Evolutionary conservation across 768 basidiomycete genomes (phyloP).

Genomic region (Leccinum longicurvipes): DNA sequence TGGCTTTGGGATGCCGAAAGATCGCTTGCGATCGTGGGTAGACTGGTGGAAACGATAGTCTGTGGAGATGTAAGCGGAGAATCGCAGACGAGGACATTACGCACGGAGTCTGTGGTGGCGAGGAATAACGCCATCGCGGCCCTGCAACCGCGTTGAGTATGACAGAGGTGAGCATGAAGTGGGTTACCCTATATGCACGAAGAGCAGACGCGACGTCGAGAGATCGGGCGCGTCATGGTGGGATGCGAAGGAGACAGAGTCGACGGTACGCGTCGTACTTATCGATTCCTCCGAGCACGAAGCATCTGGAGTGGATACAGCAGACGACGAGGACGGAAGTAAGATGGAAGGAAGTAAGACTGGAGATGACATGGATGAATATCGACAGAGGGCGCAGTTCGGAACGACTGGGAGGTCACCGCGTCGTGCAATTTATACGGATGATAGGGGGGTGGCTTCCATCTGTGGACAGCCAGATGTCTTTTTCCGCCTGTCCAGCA

Average conservation of each 20-base stretch:
- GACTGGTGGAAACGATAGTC: conserved; percentile 77
- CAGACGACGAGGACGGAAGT: conserved; percentile 1
- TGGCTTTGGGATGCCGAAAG: conserved; percentile 64
- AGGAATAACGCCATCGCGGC: conserved; percentile 80
- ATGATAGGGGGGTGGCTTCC: conserved; percentile 20
- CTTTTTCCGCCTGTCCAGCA: conserved; percentile 17
- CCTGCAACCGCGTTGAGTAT: conserved; percentile 36
- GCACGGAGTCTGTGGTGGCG: conserved; percentile 81
- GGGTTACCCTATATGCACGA: conserved; percentile 66
- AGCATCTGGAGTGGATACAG: conserved; percentile 5
- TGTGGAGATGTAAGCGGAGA: conserved; percentile 19
- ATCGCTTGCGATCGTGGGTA: conserved; percentile 76
- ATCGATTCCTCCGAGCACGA: conserved; percentile 21
- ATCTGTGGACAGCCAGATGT: conserved; percentile 18
- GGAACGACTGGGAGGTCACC: conserved; percentile 4
- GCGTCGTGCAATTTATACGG: conserved; percentile 26
- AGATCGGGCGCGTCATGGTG: conserved; percentile 27
- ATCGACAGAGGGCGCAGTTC: conserved; percentile 2
- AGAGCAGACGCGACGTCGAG: conserved; percentile 55
- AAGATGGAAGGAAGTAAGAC: conserved; percentile 6
- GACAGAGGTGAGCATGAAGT: background rate
- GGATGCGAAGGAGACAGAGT: conserved; percentile 25
- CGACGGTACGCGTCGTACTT: conserved; percentile 13
- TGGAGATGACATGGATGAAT: conserved; percentile 17
- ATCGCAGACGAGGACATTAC: conserved; percentile 22